Percentiles rank a stretch among this genome's conserved stretches.
These are phyloP conservation scores for Candida sojae DNA, from an alignment of 1,139 yeast genomes.

Conservation along the genomic window DNA sequence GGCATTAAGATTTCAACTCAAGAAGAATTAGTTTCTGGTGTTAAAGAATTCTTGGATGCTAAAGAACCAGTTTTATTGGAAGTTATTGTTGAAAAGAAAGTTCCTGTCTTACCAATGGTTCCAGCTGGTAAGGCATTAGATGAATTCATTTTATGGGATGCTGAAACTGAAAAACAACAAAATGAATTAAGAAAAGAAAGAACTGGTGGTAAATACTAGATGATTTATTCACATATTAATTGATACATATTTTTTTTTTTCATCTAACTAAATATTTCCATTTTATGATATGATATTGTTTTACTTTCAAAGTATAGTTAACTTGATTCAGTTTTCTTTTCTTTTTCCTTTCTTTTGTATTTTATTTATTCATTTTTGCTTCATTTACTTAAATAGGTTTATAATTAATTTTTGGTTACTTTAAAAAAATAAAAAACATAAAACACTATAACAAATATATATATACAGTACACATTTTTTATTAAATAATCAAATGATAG, in stretches of 20 bases:
- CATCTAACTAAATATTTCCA: background rate
- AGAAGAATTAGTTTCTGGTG: slow-evolving; percentile 58
- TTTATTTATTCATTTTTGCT: background rate
- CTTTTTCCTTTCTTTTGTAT: background rate
- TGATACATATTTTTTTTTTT: too few relatives aligned
- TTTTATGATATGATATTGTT: background rate
- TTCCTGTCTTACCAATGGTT: slow-evolving; percentile 97
- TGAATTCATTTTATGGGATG: slow-evolving; percentile 86
- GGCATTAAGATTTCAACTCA: slow-evolving; percentile 75
- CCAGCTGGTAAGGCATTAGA: slow-evolving; percentile 95
- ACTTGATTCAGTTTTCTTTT: background rate
- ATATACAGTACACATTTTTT: background rate
- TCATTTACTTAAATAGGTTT: background rate
- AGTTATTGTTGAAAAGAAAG: slow-evolving; percentile 91
- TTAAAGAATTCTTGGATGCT: slow-evolving; percentile 73
- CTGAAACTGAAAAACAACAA: slow-evolving; percentile 75
- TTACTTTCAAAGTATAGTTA: background rate
- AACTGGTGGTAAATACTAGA: slow-evolving; percentile 55
- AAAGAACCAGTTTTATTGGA: slow-evolving; percentile 88
- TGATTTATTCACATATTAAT: background rate
- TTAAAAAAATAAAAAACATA: background rate
- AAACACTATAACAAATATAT: background rate
- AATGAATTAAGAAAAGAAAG: slow-evolving; percentile 61
- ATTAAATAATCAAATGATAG: too few relatives aligned
- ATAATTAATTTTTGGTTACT: background rate